These are phyloP conservation scores for Cercospora brassicicola DNA, from an alignment of 2,329 filamentous ascomycete species.

Conservation along the genomic window DNA sequence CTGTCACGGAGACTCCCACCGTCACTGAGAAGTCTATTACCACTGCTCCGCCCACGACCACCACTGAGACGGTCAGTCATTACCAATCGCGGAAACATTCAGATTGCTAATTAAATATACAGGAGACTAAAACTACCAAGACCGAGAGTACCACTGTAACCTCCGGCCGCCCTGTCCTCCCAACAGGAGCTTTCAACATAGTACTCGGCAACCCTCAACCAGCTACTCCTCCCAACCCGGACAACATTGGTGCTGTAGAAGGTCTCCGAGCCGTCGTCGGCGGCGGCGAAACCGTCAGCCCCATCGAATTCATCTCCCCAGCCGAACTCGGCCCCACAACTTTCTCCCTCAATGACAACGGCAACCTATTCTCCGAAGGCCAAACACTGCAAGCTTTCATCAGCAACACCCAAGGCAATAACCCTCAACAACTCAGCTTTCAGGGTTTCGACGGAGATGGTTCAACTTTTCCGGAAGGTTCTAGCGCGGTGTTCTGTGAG, in stretches of 20 bases:
- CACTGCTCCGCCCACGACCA: neutral
- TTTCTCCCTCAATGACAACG: neutral
- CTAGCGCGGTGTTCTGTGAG: neutral
- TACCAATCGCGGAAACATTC: no score
- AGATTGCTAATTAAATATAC: neutral
- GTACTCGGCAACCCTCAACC: neutral
- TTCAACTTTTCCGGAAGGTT: neutral
- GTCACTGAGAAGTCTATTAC: neutral
- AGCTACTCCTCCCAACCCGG: neutral
- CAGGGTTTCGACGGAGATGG: neutral
- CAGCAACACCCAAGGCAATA: neutral
- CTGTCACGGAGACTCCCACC: neutral
- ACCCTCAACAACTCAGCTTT: neutral
- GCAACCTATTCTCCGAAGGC: neutral
- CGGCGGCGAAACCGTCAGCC: neutral
- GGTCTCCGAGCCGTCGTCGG: neutral
- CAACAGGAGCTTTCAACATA: conserved; percentile 9
- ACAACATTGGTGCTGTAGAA: neutral
- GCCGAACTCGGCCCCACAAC: neutral
- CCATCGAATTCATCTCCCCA: neutral
- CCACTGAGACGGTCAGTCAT: neutral
- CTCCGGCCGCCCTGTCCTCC: neutral
- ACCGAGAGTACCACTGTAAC: neutral
- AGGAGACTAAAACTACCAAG: neutral
- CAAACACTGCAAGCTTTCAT: neutral